Evolutionary conservation across 176 grass and related monocot genomes (phyloP).

Genomic region (Eremochloa ophiuroides): DNA sequence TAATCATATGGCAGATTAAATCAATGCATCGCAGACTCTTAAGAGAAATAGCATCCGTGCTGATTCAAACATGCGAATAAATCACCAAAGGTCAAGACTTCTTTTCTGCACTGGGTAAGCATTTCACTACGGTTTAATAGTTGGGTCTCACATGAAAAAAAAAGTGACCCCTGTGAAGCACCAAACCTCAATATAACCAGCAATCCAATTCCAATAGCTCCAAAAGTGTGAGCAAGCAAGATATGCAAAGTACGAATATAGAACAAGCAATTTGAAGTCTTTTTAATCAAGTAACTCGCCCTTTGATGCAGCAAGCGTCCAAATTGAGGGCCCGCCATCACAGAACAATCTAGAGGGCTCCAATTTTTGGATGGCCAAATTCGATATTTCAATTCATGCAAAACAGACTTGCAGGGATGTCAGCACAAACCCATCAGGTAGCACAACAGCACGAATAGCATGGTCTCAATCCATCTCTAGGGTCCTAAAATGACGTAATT

Average conservation of each 20-base stretch:
- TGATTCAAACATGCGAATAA: neutral
- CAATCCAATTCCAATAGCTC: neutral
- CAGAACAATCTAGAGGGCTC: neutral
- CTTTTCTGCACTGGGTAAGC: neutral
- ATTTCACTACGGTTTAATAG: neutral
- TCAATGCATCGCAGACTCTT: neutral
- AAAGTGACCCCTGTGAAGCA: neutral
- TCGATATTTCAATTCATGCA: neutral
- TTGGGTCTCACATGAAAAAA: neutral
- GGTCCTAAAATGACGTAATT: conserved; percentile 12
- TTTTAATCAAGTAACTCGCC: neutral
- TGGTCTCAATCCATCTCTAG: neutral
- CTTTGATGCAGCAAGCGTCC: neutral
- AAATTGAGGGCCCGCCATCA: neutral
- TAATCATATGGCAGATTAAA: neutral
- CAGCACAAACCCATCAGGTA: neutral
- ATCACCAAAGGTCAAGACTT: neutral
- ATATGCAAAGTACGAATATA: neutral
- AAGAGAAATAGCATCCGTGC: neutral
- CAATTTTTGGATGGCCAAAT: conserved; percentile 14
- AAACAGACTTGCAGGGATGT: neutral
- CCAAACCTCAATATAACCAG: neutral
- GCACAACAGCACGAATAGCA: neutral
- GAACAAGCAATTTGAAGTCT: neutral
- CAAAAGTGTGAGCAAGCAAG: neutral